Evolutionary conservation across 805 yeast species (phyloP).

Genomic region (Debaryomyces castellii): DNA sequence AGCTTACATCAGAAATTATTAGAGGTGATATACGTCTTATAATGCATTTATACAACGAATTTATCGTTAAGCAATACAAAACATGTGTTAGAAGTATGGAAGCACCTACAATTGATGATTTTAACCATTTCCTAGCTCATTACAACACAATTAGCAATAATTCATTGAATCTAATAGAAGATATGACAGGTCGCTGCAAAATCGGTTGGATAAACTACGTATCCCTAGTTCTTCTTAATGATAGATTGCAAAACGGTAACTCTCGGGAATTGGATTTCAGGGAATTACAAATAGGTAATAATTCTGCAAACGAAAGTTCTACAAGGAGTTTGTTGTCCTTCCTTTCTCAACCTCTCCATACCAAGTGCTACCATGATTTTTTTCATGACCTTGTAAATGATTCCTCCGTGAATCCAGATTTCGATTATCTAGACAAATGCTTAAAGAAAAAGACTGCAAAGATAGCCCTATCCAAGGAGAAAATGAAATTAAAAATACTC

Average conservation of each 20-base stretch:
- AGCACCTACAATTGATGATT: neutral
- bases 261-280: constrained; percentile 3
- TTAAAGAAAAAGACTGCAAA: constrained; percentile 40
- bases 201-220: constrained; percentile 14
- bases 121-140: neutral
- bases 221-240: constrained; percentile 11
- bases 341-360: constrained; percentile 11
- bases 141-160: constrained; percentile 18
- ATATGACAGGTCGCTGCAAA: neutral
- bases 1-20: constrained; percentile 10
- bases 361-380: constrained; percentile 4
- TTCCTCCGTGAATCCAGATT: constrained; percentile 3
- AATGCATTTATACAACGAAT: constrained; percentile 2
- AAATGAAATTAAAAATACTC: constrained; percentile 37
- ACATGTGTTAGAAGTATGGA: neutral
- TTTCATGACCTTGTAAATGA: constrained; percentile 5
- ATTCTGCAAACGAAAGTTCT: neutral
- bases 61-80: neutral
- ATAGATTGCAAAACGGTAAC: constrained; percentile 7
- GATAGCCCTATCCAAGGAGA: constrained; percentile 37
- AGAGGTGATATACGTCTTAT: constrained; percentile 10
- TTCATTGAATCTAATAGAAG: constrained; percentile 11
- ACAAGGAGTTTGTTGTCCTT: constrained; percentile 3
- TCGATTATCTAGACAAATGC: constrained; percentile 12
- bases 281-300: neutral